Base-by-base conservation (phyloP, 2,329 filamentous ascomycete species). In the Alternaria sp. region DNA sequence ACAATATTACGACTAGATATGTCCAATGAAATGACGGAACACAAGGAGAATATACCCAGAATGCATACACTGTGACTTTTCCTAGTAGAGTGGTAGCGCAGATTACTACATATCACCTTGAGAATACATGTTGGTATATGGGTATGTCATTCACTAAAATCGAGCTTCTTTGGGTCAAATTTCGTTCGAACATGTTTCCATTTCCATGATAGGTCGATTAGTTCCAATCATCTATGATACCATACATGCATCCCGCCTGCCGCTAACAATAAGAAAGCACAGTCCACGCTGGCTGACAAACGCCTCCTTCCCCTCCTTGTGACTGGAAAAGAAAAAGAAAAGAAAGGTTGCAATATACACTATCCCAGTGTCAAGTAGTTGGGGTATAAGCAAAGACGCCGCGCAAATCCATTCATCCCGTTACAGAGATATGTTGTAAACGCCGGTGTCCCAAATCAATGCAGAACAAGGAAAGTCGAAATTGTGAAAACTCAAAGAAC, bases 341-440 rank as follows among this genome's bases (percentile, higher is more conserved):
- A 14, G 38, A 51, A 57, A 52, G 53, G 32, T 57, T 59, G 66
- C 61, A 62, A 58, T 66, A 56, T 70, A 68, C 68, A 70, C 66
- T 70, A 54, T 68, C 63, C 65, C 63, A 67, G 68, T 68, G 66
- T 57, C 65, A 59, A 25, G 34, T 30, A 30, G 22, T 58, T 59
- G 66, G 68, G 40, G 68, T 71, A 70, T 71, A 69, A 69, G 61
- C 65, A 67, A 67, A 50, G n/a, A 59, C 43, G 53, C 53, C 53
- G 25, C 14, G 22, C 50, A 30, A 38, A 25, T 41, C 20, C 46
- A 20, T 16, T 18, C 14, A 22, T 36, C 46, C 46, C 30, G 8
- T n/a, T 50, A 25, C 46, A 12, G 20, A 34, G 46, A 50, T 34
- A 20, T 50, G 32, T 50, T 50, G 25, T 34, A 4, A 50, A 50